A percentile compares a stretch with the other conserved stretches of the same genome.
Evolutionary conservation across 768 basidiomycete species (phyloP).

Genomic region (Mycena rosella): DNA sequence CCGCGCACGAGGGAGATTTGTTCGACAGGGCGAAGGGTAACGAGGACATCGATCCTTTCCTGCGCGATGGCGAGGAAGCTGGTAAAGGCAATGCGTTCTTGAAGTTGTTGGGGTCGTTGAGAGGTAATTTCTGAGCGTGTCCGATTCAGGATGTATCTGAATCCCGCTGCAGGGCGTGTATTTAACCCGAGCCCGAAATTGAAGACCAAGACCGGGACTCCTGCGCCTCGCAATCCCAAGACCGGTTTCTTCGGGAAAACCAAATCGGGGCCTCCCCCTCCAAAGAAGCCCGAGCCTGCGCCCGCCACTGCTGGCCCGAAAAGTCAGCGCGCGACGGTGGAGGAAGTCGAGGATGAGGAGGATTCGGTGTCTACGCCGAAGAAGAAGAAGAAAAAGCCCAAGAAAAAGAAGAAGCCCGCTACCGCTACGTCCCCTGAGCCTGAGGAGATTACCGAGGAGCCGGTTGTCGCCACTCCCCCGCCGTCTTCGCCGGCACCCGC

Average conservation of each 20-base stretch:
- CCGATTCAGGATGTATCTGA: not conserved
- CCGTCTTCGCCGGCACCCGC: slow-evolving; percentile 38
- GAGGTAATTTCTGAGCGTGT: slow-evolving; percentile 59
- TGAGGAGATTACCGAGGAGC: slow-evolving; percentile 33
- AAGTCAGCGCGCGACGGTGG: slow-evolving; percentile 67
- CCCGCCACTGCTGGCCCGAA: slow-evolving; percentile 35
- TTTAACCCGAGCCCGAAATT: slow-evolving; percentile 60
- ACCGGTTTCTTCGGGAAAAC: slow-evolving; percentile 39
- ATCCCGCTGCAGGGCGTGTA: slow-evolving; percentile 17
- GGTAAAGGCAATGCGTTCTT: slow-evolving; percentile 83
- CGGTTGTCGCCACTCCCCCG: slow-evolving; percentile 37
- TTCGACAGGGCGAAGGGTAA: slow-evolving; percentile 53
- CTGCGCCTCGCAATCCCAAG: slow-evolving; percentile 47
- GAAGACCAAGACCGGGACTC: slow-evolving; percentile 48
- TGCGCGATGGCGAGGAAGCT: slow-evolving; percentile 51
- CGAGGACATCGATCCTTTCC: slow-evolving; percentile 57
- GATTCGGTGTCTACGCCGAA: slow-evolving; percentile 58
- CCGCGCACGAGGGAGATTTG: slow-evolving; percentile 71
- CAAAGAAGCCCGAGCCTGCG: slow-evolving; percentile 37
- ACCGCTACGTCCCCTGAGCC: slow-evolving; percentile 30
- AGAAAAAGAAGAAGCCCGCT: slow-evolving; percentile 74
- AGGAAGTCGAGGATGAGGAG: slow-evolving; percentile 82
- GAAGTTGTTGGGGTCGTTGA: slow-evolving; percentile 78
- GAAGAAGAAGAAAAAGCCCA: slow-evolving; percentile 83
- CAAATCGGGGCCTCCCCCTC: slow-evolving; percentile 31